Conservation (phyloP, 1,139 yeast species). For the Saccharomyces hybrid region DNA sequence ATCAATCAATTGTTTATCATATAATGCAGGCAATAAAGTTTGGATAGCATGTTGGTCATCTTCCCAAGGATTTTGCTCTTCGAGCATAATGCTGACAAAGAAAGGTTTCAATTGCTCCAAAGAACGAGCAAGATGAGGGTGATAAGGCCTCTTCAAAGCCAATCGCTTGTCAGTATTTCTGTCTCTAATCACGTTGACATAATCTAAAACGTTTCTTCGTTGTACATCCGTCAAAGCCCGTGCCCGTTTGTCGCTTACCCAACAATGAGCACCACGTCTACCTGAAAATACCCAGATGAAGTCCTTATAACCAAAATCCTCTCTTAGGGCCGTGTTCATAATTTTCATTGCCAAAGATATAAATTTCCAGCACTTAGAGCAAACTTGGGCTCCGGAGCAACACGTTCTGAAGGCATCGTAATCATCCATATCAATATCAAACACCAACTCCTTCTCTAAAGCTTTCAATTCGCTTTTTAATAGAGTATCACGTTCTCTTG, state of each 20-base stretch:
- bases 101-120: conserved; percentile 56
- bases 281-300: conserved; percentile 96
- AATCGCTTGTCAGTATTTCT: conserved; percentile 40
- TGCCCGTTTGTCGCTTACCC: conserved; percentile 89
- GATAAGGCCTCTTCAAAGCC: conserved; percentile 68
- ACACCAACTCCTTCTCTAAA: conserved; percentile 75
- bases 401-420: conserved; percentile 92
- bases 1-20: conserved; percentile 50
- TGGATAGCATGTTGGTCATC: conserved; percentile 40
- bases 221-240: conserved; percentile 62
- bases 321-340: conserved; percentile 60
- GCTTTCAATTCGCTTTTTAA: conserved; percentile 79
- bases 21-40: conserved; percentile 53
- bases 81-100: conserved; percentile 59
- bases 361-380: conserved; percentile 89
- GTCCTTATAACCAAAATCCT: conserved; percentile 86
- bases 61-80: conserved; percentile 84
- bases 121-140: conserved; percentile 79
- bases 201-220: conserved; percentile 74
- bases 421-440: conserved; percentile 97
- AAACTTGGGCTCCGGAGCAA: conserved; percentile 78
- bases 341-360: conserved; percentile 81
- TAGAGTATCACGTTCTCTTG: conserved; percentile 73
- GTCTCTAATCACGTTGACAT: conserved; percentile 67
- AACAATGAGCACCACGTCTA: conserved; percentile 98